Base-by-base conservation (phyloP, 768 basidiomycete genomes). In the Hericium coralloides region DNA sequence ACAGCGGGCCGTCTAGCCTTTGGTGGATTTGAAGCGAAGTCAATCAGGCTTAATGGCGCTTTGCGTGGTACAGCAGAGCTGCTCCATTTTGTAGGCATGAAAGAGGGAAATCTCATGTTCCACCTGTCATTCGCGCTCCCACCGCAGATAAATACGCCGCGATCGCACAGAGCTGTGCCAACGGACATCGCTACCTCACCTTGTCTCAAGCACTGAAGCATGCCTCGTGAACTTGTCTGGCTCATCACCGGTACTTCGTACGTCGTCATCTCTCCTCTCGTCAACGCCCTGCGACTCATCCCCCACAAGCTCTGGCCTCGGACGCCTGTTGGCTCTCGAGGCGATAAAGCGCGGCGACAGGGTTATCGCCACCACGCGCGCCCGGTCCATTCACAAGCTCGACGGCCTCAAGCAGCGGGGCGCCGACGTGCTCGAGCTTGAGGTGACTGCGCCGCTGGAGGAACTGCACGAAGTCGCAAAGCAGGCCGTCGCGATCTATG, bases 221-320 rank as follows among this genome's bases (percentile, higher is more conserved):
- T 50, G 49, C 12, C 49, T 36, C 10, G 12, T 22, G 22, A 36
- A 50, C 49, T 50, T 23, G 49, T 67, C 12, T 67, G 67, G 66
- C 47, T 64, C 43, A 56, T 64, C 26, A 56, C 69, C 55, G 56
- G 55, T 25, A 74, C 72, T 4, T 72, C 74, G 56, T 66, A 53
- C 8, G 62, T 58, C 31, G 20, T 26, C 22, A 15, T 17, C 38
- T 23, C 6, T 12, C 14, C n/a, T 47, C 38, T 26, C 25, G 14
- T 20, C 4, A 43, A 9, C 15, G n/a, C 20, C 20, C n/a, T 4
- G n/a, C 20, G 9, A n/a, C 43, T 18, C 20, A 9, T 47, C n/a
- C 9, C n/a, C 20, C 20, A 4, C 12, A 15, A 38, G 63, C 18
- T 57, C 43, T n/a, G 43, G 43, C 18, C 43, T 45, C 5, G 63